Percentiles rank a stretch among this genome's conserved stretches.
Conservation (phyloP, 2,329 filamentous ascomycete genomes). For the Trichoderma sp. region DNA sequence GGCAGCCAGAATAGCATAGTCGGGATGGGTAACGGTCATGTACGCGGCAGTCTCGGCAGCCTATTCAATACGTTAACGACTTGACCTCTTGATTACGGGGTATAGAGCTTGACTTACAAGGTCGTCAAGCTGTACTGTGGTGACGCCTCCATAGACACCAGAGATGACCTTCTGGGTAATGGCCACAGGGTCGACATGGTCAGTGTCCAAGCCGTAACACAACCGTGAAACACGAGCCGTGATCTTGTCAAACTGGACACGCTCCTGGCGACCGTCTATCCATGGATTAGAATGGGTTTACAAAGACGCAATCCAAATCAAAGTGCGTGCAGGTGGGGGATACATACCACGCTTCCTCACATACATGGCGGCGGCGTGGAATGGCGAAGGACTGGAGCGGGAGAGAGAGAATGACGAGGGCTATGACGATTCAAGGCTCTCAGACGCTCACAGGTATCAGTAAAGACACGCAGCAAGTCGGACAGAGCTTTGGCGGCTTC, state of each 20-base stretch:
- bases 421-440: slow-evolving; percentile 31
- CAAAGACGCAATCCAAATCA: neutral
- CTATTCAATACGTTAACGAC: slow-evolving; percentile 49
- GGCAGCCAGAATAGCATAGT: slow-evolving; percentile 97
- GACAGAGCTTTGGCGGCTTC: slow-evolving; percentile 16
- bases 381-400: slow-evolving; percentile 1
- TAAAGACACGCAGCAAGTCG: slow-evolving; percentile 31
- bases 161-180: slow-evolving; percentile 99
- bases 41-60: slow-evolving; percentile 98
- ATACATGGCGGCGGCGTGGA: slow-evolving; percentile 52
- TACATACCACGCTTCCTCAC: slow-evolving; percentile 64
- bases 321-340: slow-evolving; percentile 2
- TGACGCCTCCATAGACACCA: slow-evolving; percentile 97
- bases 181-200: slow-evolving; percentile 93
- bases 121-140: slow-evolving; percentile 94
- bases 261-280: slow-evolving; percentile 97
- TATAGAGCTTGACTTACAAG: slow-evolving; percentile 63
- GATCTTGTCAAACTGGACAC: slow-evolving; percentile 99
- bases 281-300: slow-evolving; percentile 34
- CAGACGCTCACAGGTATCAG: slow-evolving; percentile 31
- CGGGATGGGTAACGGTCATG: slow-evolving; percentile 99
- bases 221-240: slow-evolving; percentile 95
- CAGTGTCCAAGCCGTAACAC: slow-evolving; percentile 94
- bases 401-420: slow-evolving; percentile 23
- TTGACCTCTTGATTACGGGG: neutral